Evolutionary conservation across 1,284 basidiomycete species (phyloP).

Genomic region (Malassezia obtusa): DNA sequence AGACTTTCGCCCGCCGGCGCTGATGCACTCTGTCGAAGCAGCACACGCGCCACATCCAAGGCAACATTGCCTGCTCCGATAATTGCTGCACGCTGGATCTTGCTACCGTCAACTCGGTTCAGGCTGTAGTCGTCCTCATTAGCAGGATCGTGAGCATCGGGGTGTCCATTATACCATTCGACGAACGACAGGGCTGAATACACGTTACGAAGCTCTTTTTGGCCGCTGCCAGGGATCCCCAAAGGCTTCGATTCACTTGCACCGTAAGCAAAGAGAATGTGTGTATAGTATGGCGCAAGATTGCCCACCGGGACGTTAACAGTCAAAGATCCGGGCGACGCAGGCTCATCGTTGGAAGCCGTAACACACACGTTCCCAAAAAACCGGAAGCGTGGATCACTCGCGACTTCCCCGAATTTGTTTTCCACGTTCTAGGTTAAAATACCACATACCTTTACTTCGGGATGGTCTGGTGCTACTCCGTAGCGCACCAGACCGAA

Average conservation of each 20-base stretch:
- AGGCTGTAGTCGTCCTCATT: not conserved
- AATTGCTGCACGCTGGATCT: conserved; percentile 60
- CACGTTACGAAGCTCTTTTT: conserved; percentile 54
- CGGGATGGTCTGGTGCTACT: conserved; percentile 96
- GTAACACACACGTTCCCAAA: conserved; percentile 84
- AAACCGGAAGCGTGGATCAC: conserved; percentile 50
- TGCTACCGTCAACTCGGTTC: conserved; percentile 22
- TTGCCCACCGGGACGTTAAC: conserved; percentile 52
- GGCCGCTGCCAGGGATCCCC: conserved; percentile 50
- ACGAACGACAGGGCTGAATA: conserved; percentile 76
- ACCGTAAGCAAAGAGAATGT: conserved; percentile 71
- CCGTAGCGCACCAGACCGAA: conserved; percentile 92
- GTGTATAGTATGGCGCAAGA: conserved; percentile 64
- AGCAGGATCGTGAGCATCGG: conserved; percentile 49
- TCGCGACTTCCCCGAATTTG: conserved; percentile 65
- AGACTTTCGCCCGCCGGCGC: conserved; percentile 54
- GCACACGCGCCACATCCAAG: conserved; percentile 80
- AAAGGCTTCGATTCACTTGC: conserved; percentile 56
- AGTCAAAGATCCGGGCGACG: not conserved
- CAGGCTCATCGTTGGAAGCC: not conserved
- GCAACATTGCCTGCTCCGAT: conserved; percentile 96
- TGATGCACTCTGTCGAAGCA: conserved; percentile 54
- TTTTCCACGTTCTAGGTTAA: conserved; percentile 76
- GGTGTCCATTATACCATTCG: conserved; percentile 95
- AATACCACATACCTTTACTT: conserved; percentile 64